A percentile compares a stretch with the other conserved stretches of the same genome.
These are phyloP conservation scores for Mrakia blollopis DNA, from an alignment of 768 basidiomycete species.

Conservation along the genomic window DNA sequence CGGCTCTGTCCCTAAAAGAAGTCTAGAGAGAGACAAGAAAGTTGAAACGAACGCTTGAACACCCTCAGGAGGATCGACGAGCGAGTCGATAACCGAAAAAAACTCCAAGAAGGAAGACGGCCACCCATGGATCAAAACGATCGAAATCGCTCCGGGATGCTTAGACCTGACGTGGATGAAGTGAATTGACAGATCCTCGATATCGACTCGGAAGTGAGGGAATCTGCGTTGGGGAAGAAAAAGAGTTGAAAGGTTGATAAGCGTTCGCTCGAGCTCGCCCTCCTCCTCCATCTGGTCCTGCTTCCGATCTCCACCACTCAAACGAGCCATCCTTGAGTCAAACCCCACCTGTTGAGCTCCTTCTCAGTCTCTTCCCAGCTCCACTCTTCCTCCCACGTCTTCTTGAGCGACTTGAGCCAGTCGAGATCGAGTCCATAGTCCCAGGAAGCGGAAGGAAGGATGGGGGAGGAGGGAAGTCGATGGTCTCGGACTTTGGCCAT, in stretches of 20 bases:
- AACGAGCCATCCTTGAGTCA: background rate
- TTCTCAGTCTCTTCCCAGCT: conserved; percentile 34
- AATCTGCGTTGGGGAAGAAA: conserved; percentile 6
- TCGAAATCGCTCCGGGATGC: conserved; percentile 37
- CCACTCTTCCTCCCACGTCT: conserved; percentile 34
- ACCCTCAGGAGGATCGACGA: conserved; percentile 39
- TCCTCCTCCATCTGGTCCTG: background rate
- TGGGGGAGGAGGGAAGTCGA: conserved; percentile 2
- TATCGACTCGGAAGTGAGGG: conserved; percentile 34
- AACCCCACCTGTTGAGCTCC: conserved; percentile 32
- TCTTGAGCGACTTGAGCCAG: conserved; percentile 12
- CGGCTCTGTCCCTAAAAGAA: too few species aligned
- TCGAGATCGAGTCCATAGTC: conserved; percentile 18
- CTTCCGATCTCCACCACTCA: background rate
- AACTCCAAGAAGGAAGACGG: conserved; percentile 48
- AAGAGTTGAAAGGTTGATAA: background rate
- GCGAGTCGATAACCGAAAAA: conserved; percentile 38
- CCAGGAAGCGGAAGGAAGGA: conserved; percentile 9
- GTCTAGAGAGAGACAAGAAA: background rate
- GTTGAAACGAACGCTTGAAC: background rate
- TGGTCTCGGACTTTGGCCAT: conserved; percentile 15
- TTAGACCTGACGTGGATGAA: conserved; percentile 37
- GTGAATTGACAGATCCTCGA: conserved; percentile 35
- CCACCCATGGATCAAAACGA: conserved; percentile 41
- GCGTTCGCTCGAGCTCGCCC: background rate